Conservation (phyloP, 805 yeast species). For the Cyberlindnera petersonii region DNA sequence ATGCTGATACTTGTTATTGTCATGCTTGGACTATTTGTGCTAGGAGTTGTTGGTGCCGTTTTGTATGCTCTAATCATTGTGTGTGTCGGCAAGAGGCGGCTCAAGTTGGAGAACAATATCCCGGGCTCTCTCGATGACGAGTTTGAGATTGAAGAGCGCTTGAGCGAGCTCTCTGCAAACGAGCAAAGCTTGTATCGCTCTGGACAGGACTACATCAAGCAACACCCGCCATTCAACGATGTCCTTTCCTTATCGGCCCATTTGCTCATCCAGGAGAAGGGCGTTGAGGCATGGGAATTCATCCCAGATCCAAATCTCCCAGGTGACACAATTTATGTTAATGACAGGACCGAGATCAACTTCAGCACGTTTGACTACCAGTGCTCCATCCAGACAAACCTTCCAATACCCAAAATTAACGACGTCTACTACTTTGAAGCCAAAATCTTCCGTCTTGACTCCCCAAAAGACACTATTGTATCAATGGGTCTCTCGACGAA, state of each 20-base stretch:
- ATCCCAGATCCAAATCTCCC: slow-evolving; percentile 39
- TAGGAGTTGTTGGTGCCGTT: slow-evolving; percentile 7
- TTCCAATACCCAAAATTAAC: slow-evolving; percentile 49
- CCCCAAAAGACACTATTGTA: slow-evolving; percentile 42
- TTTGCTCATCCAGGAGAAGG: slow-evolving; percentile 66
- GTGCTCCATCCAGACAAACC: slow-evolving; percentile 35
- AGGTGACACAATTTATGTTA: slow-evolving; percentile 49
- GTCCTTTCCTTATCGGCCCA: slow-evolving; percentile 29
- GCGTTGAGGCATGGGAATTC: slow-evolving; percentile 82
- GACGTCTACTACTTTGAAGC: slow-evolving; percentile 68
- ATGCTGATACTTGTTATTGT: slow-evolving; percentile 9
- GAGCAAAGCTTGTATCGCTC: slow-evolving; percentile 48
- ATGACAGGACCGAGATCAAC: slow-evolving; percentile 34
- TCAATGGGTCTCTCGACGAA: slow-evolving; percentile 65
- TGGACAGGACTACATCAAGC: slow-evolving; percentile 35
- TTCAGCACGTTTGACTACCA: slow-evolving; percentile 35
- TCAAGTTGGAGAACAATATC: slow-evolving; percentile 28
- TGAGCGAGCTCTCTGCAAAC: slow-evolving; percentile 45
- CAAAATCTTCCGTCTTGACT: slow-evolving; percentile 43
- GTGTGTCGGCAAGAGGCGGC: slow-evolving; percentile 9
- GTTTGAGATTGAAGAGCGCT: slow-evolving; percentile 46
- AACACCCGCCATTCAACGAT: slow-evolving; percentile 22
- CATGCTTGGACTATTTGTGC: slow-evolving; percentile 4
- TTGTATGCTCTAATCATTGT: slow-evolving; percentile 1
- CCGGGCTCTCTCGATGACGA: slow-evolving; percentile 58